These are phyloP conservation scores for Diutina scorzettiae DNA, from an alignment of 1,139 yeast genomes.

Conservation along the genomic window DNA sequence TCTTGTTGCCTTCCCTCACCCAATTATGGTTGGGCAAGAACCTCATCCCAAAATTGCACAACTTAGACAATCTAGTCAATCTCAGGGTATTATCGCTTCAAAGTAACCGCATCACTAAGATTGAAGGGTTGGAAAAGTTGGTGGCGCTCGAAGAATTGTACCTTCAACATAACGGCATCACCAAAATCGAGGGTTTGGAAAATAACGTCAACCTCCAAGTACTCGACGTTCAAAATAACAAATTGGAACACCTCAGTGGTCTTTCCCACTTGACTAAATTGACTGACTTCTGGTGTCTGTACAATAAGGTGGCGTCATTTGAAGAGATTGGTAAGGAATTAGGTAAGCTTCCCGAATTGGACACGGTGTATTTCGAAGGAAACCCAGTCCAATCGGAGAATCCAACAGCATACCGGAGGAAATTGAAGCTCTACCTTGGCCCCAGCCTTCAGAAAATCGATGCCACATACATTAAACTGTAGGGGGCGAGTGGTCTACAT, in stretches of 20 bases:
- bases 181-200: conserved; percentile 68
- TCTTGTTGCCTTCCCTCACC: conserved; percentile 39
- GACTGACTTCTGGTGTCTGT: conserved; percentile 92
- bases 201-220: conserved; percentile 55
- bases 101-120: conserved; percentile 65
- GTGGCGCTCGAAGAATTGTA: conserved; percentile 74
- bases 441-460: conserved; percentile 77
- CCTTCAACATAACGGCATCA: conserved; percentile 75
- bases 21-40: conserved; percentile 95
- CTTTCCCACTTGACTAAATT: conserved; percentile 52
- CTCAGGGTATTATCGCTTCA: conserved; percentile 78
- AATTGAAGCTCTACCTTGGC: conserved; percentile 60
- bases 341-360: conserved; percentile 50
- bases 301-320: conserved; percentile 57
- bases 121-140: conserved; percentile 72
- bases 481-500: background rate
- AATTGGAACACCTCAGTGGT: conserved; percentile 48
- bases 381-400: conserved; percentile 72
- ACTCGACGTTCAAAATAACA: conserved; percentile 74
- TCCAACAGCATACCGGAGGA: conserved; percentile 76
- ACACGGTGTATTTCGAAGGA: conserved; percentile 92
- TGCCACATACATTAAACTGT: conserved; percentile 56
- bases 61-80: conserved; percentile 48
- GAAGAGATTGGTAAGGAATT: conserved; percentile 59
- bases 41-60: conserved; percentile 53